phyloP scores from a whole-genome alignment of 2,329 filamentous ascomycete species.

The Thielaviopsis punctulata region DNA sequence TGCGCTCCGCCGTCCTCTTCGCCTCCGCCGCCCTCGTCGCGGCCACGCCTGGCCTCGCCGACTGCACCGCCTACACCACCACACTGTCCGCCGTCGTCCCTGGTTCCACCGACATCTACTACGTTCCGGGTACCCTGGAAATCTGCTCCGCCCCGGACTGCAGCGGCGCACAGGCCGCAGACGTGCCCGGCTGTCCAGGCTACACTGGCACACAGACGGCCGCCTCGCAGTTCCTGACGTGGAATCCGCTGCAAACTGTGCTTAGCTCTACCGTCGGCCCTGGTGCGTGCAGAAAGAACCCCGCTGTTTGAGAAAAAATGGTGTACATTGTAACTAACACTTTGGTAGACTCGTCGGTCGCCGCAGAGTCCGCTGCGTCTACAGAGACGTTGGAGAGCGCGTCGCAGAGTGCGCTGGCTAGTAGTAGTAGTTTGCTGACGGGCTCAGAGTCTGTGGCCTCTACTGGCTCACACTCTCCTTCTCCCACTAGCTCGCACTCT shows the following conservation, averaged over 20 bases:
- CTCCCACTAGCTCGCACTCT: too few relatives aligned
- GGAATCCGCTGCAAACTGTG: background rate
- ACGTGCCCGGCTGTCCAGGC: conserved; percentile 39
- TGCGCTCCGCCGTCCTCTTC: conserved; percentile 15
- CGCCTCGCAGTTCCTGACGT: conserved; percentile 29
- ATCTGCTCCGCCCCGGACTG: conserved; percentile 49
- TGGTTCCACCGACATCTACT: conserved; percentile 36
- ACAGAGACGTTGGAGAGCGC: too few relatives aligned
- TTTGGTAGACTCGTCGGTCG: too few relatives aligned
- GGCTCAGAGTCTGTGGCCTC: too few relatives aligned
- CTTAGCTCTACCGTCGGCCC: background rate
- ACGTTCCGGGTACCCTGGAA: conserved; percentile 45
- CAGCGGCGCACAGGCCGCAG: conserved; percentile 48
- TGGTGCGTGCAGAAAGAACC: too few relatives aligned
- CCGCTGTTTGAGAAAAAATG: too few relatives aligned
- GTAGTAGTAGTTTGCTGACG: too few relatives aligned
- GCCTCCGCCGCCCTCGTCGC: conserved; percentile 17
- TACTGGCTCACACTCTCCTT: too few relatives aligned
- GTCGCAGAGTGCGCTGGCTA: too few relatives aligned
- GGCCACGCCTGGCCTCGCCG: conserved; percentile 28
- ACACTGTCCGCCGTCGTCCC: conserved; percentile 16
- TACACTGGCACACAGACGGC: conserved; percentile 40
- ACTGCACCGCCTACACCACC: conserved; percentile 26
- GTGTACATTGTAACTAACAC: too few relatives aligned
- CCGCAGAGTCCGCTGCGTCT: too few relatives aligned